Evolutionary conservation across 2,329 filamentous ascomycete species (phyloP), one percentile per base, ranked within the genome.

Genomic region (Cytospora chrysosperma): DNA sequence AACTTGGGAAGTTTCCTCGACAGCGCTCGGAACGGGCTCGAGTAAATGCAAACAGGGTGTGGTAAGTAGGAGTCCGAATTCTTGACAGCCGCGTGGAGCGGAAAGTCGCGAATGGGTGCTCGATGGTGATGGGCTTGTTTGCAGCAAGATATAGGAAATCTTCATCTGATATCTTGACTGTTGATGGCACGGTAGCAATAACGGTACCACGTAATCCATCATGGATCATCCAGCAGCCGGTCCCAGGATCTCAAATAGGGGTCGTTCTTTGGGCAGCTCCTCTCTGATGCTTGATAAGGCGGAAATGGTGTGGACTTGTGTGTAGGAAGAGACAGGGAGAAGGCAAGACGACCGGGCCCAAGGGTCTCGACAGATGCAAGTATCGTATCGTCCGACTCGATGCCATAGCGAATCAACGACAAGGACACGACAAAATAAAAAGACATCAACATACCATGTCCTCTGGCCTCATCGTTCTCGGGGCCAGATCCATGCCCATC

Each of bases 401-500:
- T 49, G 15, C 53, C n/a, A 47, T 12, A n/a, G 47, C 50, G 17
- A 40, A 54, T 54, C 50, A 47, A 17, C 21, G 21, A 53, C 55
- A 30, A 40, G 17, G n/a, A 56, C 24, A 56, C 13, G 15, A 17
- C 26, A 34, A 65, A 32, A n/a, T 17, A 32, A 32, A 53, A 50
- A 12, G 28, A 43, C 51, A 51, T 26, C 24, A 53, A 59, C 62
- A 32, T 61, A 64, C 62, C 57, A 32, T 64, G 57, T 15, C 51
- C 47, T 30, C 54, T 61, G 53, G 24, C 34, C 21, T 58, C 59
- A 19, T 54, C 53, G 28, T 56, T 58, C 13, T 60, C 61, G 40
- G 55, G 58, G n/a, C 50, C 40, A 55, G 43, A 57, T 24, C 54
- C 64, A 57, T 62, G 61, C 53, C 43, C 56, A 47, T 61, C 34